These are phyloP conservation scores for Gastrolobium villosum DNA, from an alignment of 306 rosid genomes.

Conservation along the genomic window DNA sequence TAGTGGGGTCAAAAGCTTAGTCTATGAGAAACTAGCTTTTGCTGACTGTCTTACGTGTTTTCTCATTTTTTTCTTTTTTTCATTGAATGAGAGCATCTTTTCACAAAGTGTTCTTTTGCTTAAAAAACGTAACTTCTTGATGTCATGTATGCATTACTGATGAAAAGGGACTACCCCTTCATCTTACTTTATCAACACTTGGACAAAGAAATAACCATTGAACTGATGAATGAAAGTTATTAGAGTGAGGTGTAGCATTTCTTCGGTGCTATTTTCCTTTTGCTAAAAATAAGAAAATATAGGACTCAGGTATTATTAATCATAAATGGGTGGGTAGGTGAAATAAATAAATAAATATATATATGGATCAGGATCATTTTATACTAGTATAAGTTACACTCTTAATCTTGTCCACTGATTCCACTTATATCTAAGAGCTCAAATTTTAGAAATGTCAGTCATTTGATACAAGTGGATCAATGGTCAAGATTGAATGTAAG, in stretches of 20 bases:
- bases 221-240: background rate
- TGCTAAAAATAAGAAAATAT: too few species aligned
- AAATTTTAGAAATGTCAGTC: too few species aligned
- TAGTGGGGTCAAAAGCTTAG: background rate
- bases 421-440: too few species aligned
- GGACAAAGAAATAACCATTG: background rate
- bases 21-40: background rate
- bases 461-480: too few species aligned
- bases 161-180: conserved; percentile 15
- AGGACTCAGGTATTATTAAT: too few species aligned
- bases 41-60: conserved; percentile 9
- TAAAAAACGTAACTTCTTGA: conserved; percentile 8
- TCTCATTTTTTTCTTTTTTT: background rate
- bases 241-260: background rate
- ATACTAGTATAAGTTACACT: too few species aligned
- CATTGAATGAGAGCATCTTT: conserved; percentile 26
- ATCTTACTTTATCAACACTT: background rate
- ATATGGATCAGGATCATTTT: too few species aligned
- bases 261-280: too few species aligned
- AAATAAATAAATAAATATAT: too few species aligned
- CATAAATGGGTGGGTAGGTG: too few species aligned
- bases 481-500: too few species aligned
- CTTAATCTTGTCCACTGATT: too few species aligned
- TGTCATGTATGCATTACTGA: background rate
- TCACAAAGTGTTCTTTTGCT: background rate